A percentile compares a stretch with the other conserved stretches of the same genome.
Conservation (phyloP, 2,329 filamentous ascomycete genomes). For the Drechslerella dactyloides region DNA sequence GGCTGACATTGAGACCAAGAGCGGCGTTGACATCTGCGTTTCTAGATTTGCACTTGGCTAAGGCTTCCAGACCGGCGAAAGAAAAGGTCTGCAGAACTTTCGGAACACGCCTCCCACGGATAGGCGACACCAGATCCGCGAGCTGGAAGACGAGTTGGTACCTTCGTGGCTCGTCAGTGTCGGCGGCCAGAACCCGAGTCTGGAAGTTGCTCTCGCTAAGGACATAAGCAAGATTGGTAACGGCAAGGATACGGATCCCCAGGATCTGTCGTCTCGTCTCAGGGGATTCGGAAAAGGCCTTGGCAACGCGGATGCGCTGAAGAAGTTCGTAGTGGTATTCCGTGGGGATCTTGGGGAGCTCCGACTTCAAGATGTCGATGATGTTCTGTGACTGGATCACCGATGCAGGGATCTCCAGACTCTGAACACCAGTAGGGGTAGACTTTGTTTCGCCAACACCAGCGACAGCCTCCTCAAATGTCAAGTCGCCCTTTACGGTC, state of each 20-base stretch:
- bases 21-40: slow-evolving; percentile 83
- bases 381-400: slow-evolving; percentile 64
- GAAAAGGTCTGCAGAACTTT: slow-evolving; percentile 81
- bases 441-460: slow-evolving; percentile 61
- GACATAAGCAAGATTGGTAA: slow-evolving; percentile 90
- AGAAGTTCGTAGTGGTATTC: slow-evolving; percentile 82
- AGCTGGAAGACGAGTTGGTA: slow-evolving; percentile 92
- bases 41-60: slow-evolving; percentile 78
- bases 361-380: slow-evolving; percentile 65
- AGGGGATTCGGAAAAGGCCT: slow-evolving; percentile 72
- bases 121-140: slow-evolving; percentile 76
- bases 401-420: slow-evolving; percentile 70
- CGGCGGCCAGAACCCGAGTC: slow-evolving; percentile 82
- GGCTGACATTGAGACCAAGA: slow-evolving; percentile 94
- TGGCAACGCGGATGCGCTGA: slow-evolving; percentile 80
- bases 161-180: slow-evolving; percentile 84
- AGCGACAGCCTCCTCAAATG: slow-evolving; percentile 59
- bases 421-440: slow-evolving; percentile 64
- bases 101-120: slow-evolving; percentile 65
- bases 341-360: slow-evolving; percentile 71
- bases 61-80: slow-evolving; percentile 80
- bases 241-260: slow-evolving; percentile 79
- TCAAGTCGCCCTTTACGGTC: slow-evolving; percentile 57
- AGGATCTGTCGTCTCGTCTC: slow-evolving; percentile 76
- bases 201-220: slow-evolving; percentile 82